Evolutionary conservation across 2,329 filamentous ascomycete genomes (phyloP), one percentile per base, ranked within the genome.

Genomic region (Hypoxylon sp.): DNA sequence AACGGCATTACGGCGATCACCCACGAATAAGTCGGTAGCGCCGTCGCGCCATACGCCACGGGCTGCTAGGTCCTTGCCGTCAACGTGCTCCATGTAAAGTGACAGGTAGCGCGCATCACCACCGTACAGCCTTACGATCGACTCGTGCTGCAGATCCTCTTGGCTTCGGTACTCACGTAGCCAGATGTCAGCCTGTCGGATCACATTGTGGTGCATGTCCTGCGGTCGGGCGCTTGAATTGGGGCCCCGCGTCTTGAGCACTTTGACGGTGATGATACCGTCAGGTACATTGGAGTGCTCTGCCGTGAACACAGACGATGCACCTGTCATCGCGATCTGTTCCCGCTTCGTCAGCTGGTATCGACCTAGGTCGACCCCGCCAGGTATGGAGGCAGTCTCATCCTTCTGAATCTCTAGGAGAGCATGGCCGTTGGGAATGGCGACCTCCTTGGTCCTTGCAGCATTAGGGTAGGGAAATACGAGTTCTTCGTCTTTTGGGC

Each of bases 1-100:
- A 59, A 80, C 56, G 6, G 85, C 86, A 64, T 89, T 87, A 4
- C 78, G 76, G 6, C 82, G 81, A 51, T 77, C 79, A 48, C 88
- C 88, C 11, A 79, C 75, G 64, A 90, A 90, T 59, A 82, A 78
- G 66, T 88, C 85, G 20, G 80, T 83, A 13, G 77, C 72, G 20
- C 76, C 78, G 60, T 79, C 82, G 25, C 86, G 84, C 87, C 87
- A 89, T 7, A 82, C 79, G 42, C 82, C 80, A 55, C 81, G 78
- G 31, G 82, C 81, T 0, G 85, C 83, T 40, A 90, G 79, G 70
- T 89, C 87, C 49, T 82, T 83, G 11, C 85, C 87, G 59, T 88
- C 85, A 3, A 89, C 82, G 66, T 89, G 85, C 74, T 89, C 87
- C 87, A 90, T 89, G 73, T 89, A 89, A 8, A 89, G 77, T 2